Conservation (phyloP, 768 basidiomycete genomes). For the Fomitopsis pulvina region DNA sequence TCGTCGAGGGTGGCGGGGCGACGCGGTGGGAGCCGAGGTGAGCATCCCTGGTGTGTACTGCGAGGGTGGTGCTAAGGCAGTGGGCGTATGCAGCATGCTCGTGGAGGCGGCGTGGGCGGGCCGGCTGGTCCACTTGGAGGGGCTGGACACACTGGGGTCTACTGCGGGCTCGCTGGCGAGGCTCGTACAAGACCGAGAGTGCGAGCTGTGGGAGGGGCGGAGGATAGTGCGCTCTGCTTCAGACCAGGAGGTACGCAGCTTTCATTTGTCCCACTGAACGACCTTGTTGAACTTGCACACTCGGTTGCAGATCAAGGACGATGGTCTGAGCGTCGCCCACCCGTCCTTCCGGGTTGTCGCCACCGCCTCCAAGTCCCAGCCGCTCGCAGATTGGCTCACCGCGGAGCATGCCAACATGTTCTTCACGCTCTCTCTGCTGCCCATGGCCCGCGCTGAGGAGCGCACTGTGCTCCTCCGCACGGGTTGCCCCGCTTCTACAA, state of each 20-base stretch:
- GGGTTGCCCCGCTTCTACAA: slow-evolving; percentile 34
- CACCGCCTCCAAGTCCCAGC: slow-evolving; percentile 56
- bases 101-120: slow-evolving; percentile 56
- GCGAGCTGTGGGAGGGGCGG: slow-evolving; percentile 58
- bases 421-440: slow-evolving; percentile 52
- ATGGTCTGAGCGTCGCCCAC: slow-evolving; percentile 43
- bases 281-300: not conserved
- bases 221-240: slow-evolving; percentile 47
- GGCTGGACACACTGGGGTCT: slow-evolving; percentile 58
- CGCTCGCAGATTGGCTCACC: slow-evolving; percentile 64
- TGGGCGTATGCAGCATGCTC: slow-evolving; percentile 32
- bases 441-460: slow-evolving; percentile 53
- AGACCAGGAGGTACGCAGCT: slow-evolving; percentile 34
- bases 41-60: not conserved
- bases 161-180: slow-evolving; percentile 59
- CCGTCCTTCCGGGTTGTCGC: slow-evolving; percentile 55
- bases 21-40: slow-evolving; percentile 53
- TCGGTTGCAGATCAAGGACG: slow-evolving; percentile 15
- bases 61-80: not conserved
- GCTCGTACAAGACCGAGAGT: slow-evolving; percentile 54
- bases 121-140: slow-evolving; percentile 49
- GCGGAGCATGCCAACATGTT: slow-evolving; percentile 70
- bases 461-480: slow-evolving; percentile 39
- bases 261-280: not conserved
- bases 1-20: slow-evolving; percentile 50